A percentile compares a stretch with the other conserved stretches of the same genome.
phyloP scores from a whole-genome alignment of 2,329 filamentous ascomycete genomes.

The Grosmannia serpens region DNA sequence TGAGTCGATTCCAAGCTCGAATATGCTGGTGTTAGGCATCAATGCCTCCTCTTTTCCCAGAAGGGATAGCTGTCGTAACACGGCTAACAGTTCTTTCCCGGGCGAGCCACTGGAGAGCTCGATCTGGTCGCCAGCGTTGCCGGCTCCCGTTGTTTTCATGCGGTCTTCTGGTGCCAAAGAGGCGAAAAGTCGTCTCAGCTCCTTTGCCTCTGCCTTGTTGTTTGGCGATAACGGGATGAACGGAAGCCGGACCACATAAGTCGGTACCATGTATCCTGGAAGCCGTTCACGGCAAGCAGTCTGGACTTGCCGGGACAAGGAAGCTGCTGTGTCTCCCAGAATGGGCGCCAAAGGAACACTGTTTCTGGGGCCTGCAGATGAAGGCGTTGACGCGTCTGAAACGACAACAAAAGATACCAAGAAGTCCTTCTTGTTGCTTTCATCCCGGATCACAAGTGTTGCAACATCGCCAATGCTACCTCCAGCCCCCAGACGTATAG shows the following conservation, averaged over 20 bases:
- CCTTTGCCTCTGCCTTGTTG: constrained; percentile 75
- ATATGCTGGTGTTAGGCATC: constrained; percentile 53
- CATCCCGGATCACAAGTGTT: constrained; percentile 61
- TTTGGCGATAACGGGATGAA: constrained; percentile 73
- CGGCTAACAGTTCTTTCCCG: constrained; percentile 7
- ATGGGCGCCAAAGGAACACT: constrained; percentile 14
- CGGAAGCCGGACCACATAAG: constrained; percentile 62
- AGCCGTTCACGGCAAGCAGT: constrained; percentile 57
- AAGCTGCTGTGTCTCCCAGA: constrained; percentile 21
- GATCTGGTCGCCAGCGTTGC: constrained; percentile 13
- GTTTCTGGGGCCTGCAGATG: background rate
- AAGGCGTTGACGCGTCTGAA: background rate
- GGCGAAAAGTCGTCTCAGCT: constrained; percentile 55
- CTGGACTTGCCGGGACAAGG: constrained; percentile 35
- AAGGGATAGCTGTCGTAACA: constrained; percentile 42
- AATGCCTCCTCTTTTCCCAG: constrained; percentile 31
- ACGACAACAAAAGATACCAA: constrained; percentile 63
- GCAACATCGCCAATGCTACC: constrained; percentile 53
- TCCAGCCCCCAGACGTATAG: constrained; percentile 51
- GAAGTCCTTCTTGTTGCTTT: constrained; percentile 68
- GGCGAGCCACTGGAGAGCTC: background rate
- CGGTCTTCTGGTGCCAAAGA: constrained; percentile 48
- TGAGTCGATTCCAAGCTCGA: constrained; percentile 80
- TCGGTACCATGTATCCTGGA: constrained; percentile 84
- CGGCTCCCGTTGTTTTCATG: constrained; percentile 43